A percentile compares a stretch with the other conserved stretches of the same genome.
These are phyloP conservation scores for Blastocrithidia nonstop DNA, from an alignment of 208 protist species.

Conservation along the genomic window DNA sequence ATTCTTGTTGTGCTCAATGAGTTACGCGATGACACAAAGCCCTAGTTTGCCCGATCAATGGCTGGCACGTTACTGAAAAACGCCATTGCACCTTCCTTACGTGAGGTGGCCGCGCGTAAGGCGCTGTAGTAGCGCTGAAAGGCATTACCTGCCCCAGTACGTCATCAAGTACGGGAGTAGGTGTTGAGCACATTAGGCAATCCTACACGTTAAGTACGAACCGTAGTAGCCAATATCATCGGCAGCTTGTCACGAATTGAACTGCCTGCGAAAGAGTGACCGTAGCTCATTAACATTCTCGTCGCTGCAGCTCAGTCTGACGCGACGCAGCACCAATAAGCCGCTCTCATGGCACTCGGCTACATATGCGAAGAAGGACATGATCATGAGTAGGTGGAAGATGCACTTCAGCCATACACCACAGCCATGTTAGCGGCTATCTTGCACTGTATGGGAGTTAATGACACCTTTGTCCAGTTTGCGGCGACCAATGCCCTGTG, in stretches of 20 bases:
- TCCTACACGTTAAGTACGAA: conserved; percentile 61
- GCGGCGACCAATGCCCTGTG: conserved; percentile 87
- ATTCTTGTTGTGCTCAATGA: conserved; percentile 75
- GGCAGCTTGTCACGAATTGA: conserved; percentile 92
- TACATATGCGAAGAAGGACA: conserved; percentile 95
- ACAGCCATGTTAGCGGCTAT: conserved; percentile 86
- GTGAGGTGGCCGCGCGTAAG: conserved; percentile 48
- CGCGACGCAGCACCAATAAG: conserved; percentile 72
- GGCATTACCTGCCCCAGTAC: conserved; percentile 24
- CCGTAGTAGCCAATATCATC: conserved; percentile 88
- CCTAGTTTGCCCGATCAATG: conserved; percentile 63
- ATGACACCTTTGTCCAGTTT: conserved; percentile 64
- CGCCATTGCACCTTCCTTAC: conserved; percentile 77
- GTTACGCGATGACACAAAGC: conserved; percentile 84
- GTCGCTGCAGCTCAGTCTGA: conserved; percentile 30
- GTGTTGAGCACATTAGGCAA: conserved; percentile 74
- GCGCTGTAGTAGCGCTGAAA: conserved; percentile 57
- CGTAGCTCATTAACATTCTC: conserved; percentile 80
- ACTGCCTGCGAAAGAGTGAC: conserved; percentile 88
- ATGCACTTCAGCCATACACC: conserved; percentile 47
- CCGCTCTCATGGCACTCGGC: conserved; percentile 89
- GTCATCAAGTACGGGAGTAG: conserved; percentile 47
- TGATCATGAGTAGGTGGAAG: conserved; percentile 46
- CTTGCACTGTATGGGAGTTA: conserved; percentile 75
- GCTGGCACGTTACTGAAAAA: conserved; percentile 93